Conservation (phyloP, 2,329 filamentous ascomycete species). For the Colletotrichum navitas region DNA sequence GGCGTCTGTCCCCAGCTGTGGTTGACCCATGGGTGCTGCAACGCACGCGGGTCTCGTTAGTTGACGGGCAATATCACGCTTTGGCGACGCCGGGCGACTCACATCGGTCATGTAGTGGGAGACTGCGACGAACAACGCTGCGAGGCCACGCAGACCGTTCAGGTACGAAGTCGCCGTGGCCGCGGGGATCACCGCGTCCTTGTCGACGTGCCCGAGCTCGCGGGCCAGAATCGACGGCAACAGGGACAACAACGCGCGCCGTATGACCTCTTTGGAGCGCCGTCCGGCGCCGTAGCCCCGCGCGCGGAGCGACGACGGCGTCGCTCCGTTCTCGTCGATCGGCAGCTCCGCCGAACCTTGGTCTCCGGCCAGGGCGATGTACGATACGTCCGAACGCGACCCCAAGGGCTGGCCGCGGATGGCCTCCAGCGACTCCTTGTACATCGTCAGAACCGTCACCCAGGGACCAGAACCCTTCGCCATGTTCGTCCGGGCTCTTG, state of each 20-base stretch:
- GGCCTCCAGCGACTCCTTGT: background rate
- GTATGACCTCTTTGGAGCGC: background rate
- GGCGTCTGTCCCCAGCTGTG: conserved; percentile 23
- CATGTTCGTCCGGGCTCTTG: background rate
- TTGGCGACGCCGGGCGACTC: background rate
- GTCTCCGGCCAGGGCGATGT: conserved; percentile 2
- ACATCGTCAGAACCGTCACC: background rate
- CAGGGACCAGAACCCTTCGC: background rate
- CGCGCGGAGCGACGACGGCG: background rate
- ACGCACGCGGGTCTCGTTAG: conserved; percentile 12
- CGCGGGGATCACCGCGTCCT: background rate
- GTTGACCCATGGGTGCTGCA: conserved; percentile 15
- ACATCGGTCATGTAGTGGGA: conserved; percentile 59
- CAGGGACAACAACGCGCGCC: conserved; percentile 1
- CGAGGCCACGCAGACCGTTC: conserved; percentile 68
- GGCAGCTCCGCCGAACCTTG: background rate
- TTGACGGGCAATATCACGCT: conserved; percentile 47
- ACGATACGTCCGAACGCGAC: conserved; percentile 3
- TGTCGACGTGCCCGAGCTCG: background rate
- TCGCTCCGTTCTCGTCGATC: background rate
- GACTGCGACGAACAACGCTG: conserved; percentile 67
- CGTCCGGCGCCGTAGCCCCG: background rate
- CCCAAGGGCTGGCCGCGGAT: conserved; percentile 4
- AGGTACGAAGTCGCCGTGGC: conserved; percentile 62
- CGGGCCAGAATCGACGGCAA: conserved; percentile 26